A percentile compares a stretch with the other conserved stretches of the same genome.
phyloP scores from a whole-genome alignment of 768 basidiomycete species.

The Boletus vermiculosoides region DNA sequence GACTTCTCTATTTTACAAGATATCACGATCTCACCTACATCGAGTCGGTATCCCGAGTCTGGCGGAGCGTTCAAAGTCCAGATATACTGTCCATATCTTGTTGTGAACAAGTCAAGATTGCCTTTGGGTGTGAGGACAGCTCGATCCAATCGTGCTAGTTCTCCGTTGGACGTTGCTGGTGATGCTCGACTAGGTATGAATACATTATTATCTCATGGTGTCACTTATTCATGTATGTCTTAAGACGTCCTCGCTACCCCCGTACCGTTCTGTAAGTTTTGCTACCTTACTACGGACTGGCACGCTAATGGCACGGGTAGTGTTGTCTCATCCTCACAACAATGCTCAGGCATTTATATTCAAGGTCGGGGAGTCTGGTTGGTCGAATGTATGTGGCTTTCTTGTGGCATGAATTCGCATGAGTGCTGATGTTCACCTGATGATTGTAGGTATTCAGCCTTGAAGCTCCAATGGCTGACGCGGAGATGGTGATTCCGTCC shows the following conservation, averaged over 20 bases:
- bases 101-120: slow-evolving; percentile 90
- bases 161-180: slow-evolving; percentile 82
- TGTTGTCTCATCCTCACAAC: slow-evolving; percentile 81
- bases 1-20: not conserved
- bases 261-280: slow-evolving; percentile 75
- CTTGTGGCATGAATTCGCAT: not conserved
- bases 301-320: slow-evolving; percentile 38
- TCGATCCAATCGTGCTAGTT: slow-evolving; percentile 58
- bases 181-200: slow-evolving; percentile 58
- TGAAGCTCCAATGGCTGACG: slow-evolving; percentile 91
- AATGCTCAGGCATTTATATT: slow-evolving; percentile 83
- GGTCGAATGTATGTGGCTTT: slow-evolving; percentile 71
- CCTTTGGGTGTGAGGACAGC: slow-evolving; percentile 73
- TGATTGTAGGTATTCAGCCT: slow-evolving; percentile 69
- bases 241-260: slow-evolving; percentile 51
- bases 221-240: slow-evolving; percentile 6
- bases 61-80: slow-evolving; percentile 97
- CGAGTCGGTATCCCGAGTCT: slow-evolving; percentile 76
- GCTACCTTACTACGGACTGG: slow-evolving; percentile 1
- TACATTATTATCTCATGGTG: slow-evolving; percentile 13
- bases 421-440: slow-evolving; percentile 6
- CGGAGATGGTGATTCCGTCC: slow-evolving; percentile 70
- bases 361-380: slow-evolving; percentile 74
- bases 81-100: slow-evolving; percentile 85
- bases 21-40: slow-evolving; percentile 6